Percentiles rank a stretch among this genome's conserved stretches.
Evolutionary conservation across 2,329 filamentous ascomycete genomes (phyloP).

Genomic region (Penicillium occitanis): DNA sequence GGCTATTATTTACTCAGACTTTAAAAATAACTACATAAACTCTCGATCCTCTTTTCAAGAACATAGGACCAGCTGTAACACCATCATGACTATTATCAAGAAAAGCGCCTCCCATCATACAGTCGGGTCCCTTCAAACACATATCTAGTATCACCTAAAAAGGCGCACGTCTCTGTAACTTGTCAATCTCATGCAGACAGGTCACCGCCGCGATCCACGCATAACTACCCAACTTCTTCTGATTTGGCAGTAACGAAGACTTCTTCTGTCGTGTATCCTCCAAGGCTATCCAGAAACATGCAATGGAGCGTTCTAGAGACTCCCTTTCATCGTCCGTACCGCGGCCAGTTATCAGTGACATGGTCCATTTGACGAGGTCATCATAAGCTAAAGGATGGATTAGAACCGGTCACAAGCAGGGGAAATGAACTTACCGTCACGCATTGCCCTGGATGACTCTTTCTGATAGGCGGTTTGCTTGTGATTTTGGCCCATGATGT

Average conservation of each 20-base stretch:
- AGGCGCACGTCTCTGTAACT: slow-evolving; percentile 24
- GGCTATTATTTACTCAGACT: background rate
- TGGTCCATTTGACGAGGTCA: slow-evolving; percentile 25
- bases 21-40: background rate
- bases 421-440: slow-evolving; percentile 22
- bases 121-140: background rate
- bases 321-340: slow-evolving; percentile 24
- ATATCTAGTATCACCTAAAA: slow-evolving; percentile 2
- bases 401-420: background rate
- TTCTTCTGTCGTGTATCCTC: slow-evolving; percentile 5
- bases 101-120: background rate
- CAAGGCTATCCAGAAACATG: slow-evolving; percentile 28
- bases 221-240: slow-evolving; percentile 26
- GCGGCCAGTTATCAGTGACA: slow-evolving; percentile 26
- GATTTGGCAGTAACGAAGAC: background rate
- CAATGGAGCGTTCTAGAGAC: slow-evolving; percentile 30
- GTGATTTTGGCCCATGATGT: slow-evolving; percentile 46
- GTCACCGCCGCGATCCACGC: slow-evolving; percentile 29
- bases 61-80: no score
- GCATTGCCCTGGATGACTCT: slow-evolving; percentile 28
- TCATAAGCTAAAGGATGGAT: slow-evolving; percentile 25
- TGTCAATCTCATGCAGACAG: slow-evolving; percentile 29
- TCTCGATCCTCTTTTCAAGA: background rate
- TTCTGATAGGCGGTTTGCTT: slow-evolving; percentile 27
- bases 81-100: background rate